Conservation (phyloP, 192 early-diverging fungal species). For the Dispira simplex region DNA sequence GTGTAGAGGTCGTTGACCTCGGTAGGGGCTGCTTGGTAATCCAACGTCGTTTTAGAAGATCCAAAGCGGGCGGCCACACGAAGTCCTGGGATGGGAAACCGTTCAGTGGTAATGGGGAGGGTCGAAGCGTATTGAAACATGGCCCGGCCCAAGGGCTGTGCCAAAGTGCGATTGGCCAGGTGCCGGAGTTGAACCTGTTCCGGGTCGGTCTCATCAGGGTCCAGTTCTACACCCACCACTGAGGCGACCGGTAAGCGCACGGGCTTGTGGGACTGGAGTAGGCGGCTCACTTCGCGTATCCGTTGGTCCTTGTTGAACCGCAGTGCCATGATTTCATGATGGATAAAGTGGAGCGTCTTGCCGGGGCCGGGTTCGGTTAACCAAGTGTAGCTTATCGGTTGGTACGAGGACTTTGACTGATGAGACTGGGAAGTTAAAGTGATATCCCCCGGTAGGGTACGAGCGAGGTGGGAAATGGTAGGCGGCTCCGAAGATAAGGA, state of each 20-base stretch:
- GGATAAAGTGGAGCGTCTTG: conserved; percentile 4
- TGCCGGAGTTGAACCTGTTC: conserved; percentile 29
- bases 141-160: conserved; percentile 41
- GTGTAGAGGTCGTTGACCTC: conserved; percentile 25
- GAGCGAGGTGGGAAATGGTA: too few relatives aligned
- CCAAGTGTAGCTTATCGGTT: conserved; percentile 2
- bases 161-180: conserved; percentile 31
- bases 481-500: too few relatives aligned
- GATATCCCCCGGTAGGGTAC: background rate
- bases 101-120: conserved; percentile 28
- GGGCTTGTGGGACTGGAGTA: conserved; percentile 27
- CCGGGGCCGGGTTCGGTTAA: conserved; percentile 8
- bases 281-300: conserved; percentile 30
- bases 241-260: conserved; percentile 15
- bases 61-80: conserved; percentile 35
- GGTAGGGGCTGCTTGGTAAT: conserved; percentile 24
- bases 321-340: conserved; percentile 33
- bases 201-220: conserved; percentile 22
- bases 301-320: conserved; percentile 37
- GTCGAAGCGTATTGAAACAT: conserved; percentile 41
- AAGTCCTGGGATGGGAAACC: conserved; percentile 36
- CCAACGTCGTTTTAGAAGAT: conserved; percentile 25
- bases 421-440: background rate
- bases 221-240: conserved; percentile 16
- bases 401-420: background rate